Evolutionary conservation across 139 green algal species (phyloP).

Genomic region (Yamagishiella unicocca): DNA sequence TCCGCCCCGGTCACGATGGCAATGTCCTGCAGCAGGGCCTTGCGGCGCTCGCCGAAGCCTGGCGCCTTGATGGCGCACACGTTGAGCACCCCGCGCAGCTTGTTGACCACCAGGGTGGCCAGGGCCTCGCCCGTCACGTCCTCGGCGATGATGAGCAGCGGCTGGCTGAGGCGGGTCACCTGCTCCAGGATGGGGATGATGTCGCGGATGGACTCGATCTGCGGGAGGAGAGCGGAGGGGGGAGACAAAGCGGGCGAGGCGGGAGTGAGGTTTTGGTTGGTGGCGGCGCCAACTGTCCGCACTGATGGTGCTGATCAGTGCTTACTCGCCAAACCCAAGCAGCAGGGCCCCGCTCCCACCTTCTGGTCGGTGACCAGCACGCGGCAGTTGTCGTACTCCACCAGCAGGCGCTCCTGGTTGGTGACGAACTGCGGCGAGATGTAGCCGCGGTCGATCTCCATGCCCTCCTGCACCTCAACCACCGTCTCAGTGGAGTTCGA

Average conservation of each 20-base stretch:
- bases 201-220: constrained; percentile 79
- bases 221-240: not conserved
- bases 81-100: constrained; percentile 96
- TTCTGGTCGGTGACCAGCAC: constrained; percentile 98
- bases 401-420: constrained; percentile 91
- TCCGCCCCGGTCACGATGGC: constrained; percentile 97
- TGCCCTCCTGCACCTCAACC: constrained; percentile 91
- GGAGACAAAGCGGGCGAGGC: not conserved
- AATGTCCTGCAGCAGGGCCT: constrained; percentile 98
- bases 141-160: constrained; percentile 97
- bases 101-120: constrained; percentile 99
- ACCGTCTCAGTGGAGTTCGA: constrained; percentile 73
- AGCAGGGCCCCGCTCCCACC: constrained; percentile 32
- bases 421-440: constrained; percentile 98
- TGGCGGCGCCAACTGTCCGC: not conserved
- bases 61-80: constrained; percentile 94
- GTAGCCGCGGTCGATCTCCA: constrained; percentile 98
- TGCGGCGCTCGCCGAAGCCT: constrained; percentile 98
- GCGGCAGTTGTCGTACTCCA: constrained; percentile 93
- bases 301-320: not conserved
- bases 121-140: constrained; percentile 88
- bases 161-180: constrained; percentile 83
- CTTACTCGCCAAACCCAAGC: not conserved
- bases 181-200: constrained; percentile 89
- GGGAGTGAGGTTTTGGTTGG: not conserved